These are phyloP conservation scores for Purshia tridentata DNA, from an alignment of 306 rosid species.

Conservation along the genomic window DNA sequence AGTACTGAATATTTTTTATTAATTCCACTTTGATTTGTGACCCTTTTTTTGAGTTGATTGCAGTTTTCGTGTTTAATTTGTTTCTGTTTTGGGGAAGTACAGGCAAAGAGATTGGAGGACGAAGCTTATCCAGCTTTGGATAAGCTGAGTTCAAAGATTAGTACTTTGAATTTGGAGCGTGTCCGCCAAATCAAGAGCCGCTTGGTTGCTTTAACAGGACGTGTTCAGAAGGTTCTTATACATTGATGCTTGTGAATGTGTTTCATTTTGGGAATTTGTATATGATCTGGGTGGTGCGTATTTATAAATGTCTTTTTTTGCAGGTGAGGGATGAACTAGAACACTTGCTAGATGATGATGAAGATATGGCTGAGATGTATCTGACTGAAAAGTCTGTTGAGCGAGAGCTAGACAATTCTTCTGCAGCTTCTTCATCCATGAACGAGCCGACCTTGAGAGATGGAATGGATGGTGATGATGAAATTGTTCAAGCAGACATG, in stretches of 20 bases:
- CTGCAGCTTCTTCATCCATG: constrained; percentile 46
- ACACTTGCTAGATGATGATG: constrained; percentile 91
- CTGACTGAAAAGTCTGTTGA: constrained; percentile 54
- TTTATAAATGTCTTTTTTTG: no score
- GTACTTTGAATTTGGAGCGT: constrained; percentile 92
- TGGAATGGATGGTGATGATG: constrained; percentile 41
- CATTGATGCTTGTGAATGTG: no score
- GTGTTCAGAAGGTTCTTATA: constrained; percentile 73
- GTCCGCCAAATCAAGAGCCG: constrained; percentile 98
- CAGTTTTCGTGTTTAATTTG: background rate
- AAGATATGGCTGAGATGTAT: constrained; percentile 99
- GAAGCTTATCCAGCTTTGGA: constrained; percentile 98
- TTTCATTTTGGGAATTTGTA: no score
- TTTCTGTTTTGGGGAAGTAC: constrained; percentile 4
- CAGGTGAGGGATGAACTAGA: constrained; percentile 93
- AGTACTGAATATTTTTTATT: constrained; percentile 26
- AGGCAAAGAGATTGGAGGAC: constrained; percentile 85
- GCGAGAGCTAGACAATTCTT: constrained; percentile 64
- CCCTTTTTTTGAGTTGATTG: background rate
- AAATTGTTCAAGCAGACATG: constrained; percentile 23
- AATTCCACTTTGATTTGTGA: background rate
- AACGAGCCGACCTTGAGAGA: constrained; percentile 23
- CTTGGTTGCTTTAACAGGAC: constrained; percentile 93
- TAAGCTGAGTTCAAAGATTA: constrained; percentile 89
- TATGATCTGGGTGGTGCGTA: no score